phyloP scores from a whole-genome alignment of 1,284 basidiomycete genomes.

The Leccinum huronense region DNA sequence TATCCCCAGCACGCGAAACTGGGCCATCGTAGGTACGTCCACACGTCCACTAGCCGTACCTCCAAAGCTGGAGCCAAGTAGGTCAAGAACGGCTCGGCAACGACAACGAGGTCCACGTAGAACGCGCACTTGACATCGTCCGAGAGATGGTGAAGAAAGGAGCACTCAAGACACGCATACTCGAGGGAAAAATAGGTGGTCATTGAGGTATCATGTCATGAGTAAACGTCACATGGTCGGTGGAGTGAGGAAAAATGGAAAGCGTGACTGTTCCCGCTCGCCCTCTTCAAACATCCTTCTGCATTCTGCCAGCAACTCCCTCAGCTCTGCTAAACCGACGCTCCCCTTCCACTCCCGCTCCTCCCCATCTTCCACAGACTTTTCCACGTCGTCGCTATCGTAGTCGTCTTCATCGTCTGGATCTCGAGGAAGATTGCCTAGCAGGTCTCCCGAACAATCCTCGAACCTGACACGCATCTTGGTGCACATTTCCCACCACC shows the following conservation, averaged over 20 bases:
- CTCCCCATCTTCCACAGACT: constrained; percentile 34
- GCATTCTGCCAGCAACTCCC: constrained; percentile 50
- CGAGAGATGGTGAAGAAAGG: constrained; percentile 52
- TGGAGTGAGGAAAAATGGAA: constrained; percentile 25
- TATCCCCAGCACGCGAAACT: constrained; percentile 91
- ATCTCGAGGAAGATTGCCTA: constrained; percentile 58
- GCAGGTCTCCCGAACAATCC: constrained; percentile 61
- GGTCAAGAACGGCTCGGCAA: constrained; percentile 33
- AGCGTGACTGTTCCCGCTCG: constrained; percentile 35
- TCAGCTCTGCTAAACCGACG: constrained; percentile 39
- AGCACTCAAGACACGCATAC: constrained; percentile 63
- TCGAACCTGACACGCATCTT: constrained; percentile 53
- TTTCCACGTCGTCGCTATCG: constrained; percentile 34
- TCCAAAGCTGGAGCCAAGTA: constrained; percentile 25
- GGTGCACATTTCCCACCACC: constrained; percentile 59
- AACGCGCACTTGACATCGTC: constrained; percentile 47
- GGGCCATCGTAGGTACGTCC: constrained; percentile 80
- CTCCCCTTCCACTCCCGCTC: constrained; percentile 33
- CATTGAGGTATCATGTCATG: constrained; percentile 18
- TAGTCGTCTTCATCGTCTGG: constrained; percentile 36
- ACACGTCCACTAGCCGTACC: neutral
- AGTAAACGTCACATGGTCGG: constrained; percentile 12
- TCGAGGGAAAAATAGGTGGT: constrained; percentile 60
- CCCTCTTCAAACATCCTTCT: constrained; percentile 45
- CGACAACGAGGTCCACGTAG: constrained; percentile 35